A percentile compares a stretch with the other conserved stretches of the same genome.
Conservation (phyloP, 106 monocot species). For the Allium fistulosum region DNA sequence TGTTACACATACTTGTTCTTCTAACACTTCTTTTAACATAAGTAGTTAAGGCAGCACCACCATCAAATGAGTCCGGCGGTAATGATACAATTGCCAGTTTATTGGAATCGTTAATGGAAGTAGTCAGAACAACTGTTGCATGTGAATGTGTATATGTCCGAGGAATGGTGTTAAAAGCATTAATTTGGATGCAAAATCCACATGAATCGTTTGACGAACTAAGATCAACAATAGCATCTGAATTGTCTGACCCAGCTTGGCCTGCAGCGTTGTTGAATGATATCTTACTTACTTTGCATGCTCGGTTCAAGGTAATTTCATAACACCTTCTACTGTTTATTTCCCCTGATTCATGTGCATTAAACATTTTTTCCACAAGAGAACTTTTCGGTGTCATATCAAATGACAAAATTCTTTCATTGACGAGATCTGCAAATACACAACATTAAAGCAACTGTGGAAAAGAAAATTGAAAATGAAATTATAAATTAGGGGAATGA, state of each 20-base stretch:
- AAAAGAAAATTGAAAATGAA: too few species aligned
- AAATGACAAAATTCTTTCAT: too few species aligned
- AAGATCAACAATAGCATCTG: constrained; percentile 84
- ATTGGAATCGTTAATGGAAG: constrained; percentile 98
- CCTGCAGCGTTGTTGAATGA: constrained; percentile 85
- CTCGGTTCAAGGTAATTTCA: constrained; percentile 81
- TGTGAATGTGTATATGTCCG: constrained; percentile 99
- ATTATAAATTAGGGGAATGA: too few species aligned
- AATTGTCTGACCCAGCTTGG: constrained; percentile 94
- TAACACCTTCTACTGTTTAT: constrained; percentile 41
- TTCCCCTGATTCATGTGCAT: constrained; percentile 1
- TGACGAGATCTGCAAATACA: too few species aligned
- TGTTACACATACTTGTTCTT: too few species aligned
- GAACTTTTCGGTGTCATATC: too few species aligned
- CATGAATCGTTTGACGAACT: constrained; percentile 92
- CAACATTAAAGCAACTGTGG: too few species aligned
- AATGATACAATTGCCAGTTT: constrained; percentile 82
- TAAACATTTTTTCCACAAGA: neutral
- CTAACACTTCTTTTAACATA: neutral
- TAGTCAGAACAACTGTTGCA: constrained; percentile 95
- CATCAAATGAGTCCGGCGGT: constrained; percentile 54
- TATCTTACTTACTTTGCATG: constrained; percentile 88
- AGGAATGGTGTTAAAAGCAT: constrained; percentile 91
- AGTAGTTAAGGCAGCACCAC: constrained; percentile 24
- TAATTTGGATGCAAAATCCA: constrained; percentile 99